Evolutionary conservation across 2,329 filamentous ascomycete genomes (phyloP).

Genomic region (Phialophora tarda): DNA sequence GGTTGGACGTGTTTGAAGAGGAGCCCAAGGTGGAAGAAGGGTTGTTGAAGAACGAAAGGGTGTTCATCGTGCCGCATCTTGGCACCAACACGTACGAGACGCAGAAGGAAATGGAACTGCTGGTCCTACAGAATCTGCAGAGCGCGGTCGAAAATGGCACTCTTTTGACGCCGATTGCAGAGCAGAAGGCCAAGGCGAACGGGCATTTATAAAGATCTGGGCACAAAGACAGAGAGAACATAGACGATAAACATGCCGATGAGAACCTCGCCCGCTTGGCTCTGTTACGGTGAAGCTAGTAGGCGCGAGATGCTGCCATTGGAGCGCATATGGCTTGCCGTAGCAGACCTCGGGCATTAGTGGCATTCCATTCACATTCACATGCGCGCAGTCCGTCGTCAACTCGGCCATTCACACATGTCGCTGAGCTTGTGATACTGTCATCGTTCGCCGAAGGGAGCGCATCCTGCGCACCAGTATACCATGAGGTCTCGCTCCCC

Average conservation of each 20-base stretch:
- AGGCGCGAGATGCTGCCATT: neutral
- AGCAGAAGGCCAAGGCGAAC: conserved; percentile 56
- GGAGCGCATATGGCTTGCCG: neutral
- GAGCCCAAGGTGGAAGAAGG: conserved; percentile 57
- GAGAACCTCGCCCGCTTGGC: too few species aligned
- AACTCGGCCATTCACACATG: conserved; percentile 7
- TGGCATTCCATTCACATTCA: conserved; percentile 5
- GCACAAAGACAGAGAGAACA: neutral
- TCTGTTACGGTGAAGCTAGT: neutral
- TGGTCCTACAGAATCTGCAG: conserved; percentile 64
- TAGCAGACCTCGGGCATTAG: neutral
- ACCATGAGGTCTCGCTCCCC: conserved; percentile 5
- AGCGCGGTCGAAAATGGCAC: conserved; percentile 62
- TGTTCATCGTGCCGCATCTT: conserved; percentile 65
- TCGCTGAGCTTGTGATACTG: neutral
- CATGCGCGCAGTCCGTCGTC: neutral
- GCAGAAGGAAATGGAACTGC: conserved; percentile 65
- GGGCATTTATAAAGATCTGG: conserved; percentile 25
- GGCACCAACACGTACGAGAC: conserved; percentile 66
- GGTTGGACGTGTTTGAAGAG: conserved; percentile 56
- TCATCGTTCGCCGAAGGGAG: conserved; percentile 1
- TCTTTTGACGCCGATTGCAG: conserved; percentile 65
- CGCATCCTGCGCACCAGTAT: neutral
- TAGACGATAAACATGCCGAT: neutral
- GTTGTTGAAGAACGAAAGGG: conserved; percentile 50